phyloP scores from a whole-genome alignment of 805 yeast genomes.

The Starmera quercuum region DNA sequence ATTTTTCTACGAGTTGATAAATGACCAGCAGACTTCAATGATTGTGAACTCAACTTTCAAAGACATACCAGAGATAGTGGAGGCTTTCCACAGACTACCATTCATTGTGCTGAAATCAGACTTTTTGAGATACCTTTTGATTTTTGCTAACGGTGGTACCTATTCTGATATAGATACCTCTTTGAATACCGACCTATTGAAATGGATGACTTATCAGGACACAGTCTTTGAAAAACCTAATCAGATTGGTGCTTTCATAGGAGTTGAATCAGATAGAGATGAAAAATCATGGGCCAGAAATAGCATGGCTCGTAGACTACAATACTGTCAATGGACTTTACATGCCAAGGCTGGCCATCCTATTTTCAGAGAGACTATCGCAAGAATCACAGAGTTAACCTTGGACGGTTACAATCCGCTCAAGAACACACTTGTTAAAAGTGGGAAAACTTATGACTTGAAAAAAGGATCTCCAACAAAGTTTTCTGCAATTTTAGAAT shows the following conservation, averaged over 20 bases:
- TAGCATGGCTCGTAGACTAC: slow-evolving; percentile 44
- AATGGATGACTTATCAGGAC: slow-evolving; percentile 41
- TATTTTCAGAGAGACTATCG: slow-evolving; percentile 43
- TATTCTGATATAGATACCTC: slow-evolving; percentile 57
- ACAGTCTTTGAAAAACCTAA: slow-evolving; percentile 12
- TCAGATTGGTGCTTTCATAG: slow-evolving; percentile 44
- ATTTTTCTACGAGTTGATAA: slow-evolving; percentile 10
- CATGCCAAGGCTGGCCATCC: slow-evolving; percentile 60
- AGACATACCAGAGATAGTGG: slow-evolving; percentile 43
- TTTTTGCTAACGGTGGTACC: slow-evolving; percentile 50
- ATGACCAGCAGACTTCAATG: slow-evolving; percentile 32
- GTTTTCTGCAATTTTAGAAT: slow-evolving; percentile 53
- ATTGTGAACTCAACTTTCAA: slow-evolving; percentile 29
- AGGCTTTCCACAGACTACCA: slow-evolving; percentile 42
- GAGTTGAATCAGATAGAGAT: slow-evolving; percentile 47
- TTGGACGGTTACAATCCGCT: slow-evolving; percentile 27
- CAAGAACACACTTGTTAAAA: slow-evolving; percentile 17
- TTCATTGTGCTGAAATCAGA: slow-evolving; percentile 47
- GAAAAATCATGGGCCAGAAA: slow-evolving; percentile 46
- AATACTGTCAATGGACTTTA: slow-evolving; percentile 56
- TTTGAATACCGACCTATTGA: slow-evolving; percentile 46
- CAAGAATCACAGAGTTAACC: slow-evolving; percentile 44
- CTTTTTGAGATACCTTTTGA: slow-evolving; percentile 44
- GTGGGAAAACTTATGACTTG: slow-evolving; percentile 26
- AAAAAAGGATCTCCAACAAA: slow-evolving; percentile 43